Evolutionary conservation across 352 stramenopile species (phyloP).

Genomic region (Globisporangium cederbergense): DNA sequence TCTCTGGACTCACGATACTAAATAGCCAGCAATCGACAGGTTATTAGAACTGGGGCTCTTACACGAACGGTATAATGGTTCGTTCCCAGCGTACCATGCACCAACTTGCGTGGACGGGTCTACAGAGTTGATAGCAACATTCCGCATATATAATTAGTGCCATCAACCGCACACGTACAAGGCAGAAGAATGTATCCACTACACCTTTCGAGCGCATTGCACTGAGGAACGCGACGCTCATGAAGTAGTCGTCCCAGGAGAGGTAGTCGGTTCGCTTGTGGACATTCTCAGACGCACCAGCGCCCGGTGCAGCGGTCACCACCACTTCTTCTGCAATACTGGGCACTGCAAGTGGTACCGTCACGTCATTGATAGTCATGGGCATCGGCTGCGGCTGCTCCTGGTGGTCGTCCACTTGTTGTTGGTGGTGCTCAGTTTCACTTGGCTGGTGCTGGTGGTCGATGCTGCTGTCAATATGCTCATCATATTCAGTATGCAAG

Average conservation of each 20-base stretch:
- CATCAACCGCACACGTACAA: not conserved
- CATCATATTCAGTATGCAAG: not conserved
- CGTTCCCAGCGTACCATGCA: slow-evolving; percentile 68
- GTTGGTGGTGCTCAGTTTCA: not conserved
- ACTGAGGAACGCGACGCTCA: slow-evolving; percentile 98
- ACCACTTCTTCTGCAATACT: not conserved
- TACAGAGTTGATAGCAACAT: slow-evolving; percentile 15
- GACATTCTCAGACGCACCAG: not conserved
- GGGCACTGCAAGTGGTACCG: not conserved
- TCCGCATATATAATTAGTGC: not conserved
- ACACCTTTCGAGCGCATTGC: slow-evolving; percentile 97
- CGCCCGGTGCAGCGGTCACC: not conserved
- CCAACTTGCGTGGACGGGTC: slow-evolving; percentile 98
- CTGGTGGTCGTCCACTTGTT: not conserved
- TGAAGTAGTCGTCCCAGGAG: slow-evolving; percentile 99
- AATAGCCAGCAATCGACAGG: not conserved
- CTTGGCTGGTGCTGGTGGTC: not conserved
- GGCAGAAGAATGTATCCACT: not conserved
- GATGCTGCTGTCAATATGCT: not conserved
- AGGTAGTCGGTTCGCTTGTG: slow-evolving; percentile 90
- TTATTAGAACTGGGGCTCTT: not conserved
- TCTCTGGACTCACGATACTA: slow-evolving; percentile 94
- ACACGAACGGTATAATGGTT: too few relatives aligned
- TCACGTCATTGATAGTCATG: slow-evolving; percentile 2
- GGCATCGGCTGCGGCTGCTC: not conserved